Evolutionary conservation across 805 yeast species (phyloP), one percentile per base, ranked within the genome.

Genomic region (Zygosaccharomyces siamensis): DNA sequence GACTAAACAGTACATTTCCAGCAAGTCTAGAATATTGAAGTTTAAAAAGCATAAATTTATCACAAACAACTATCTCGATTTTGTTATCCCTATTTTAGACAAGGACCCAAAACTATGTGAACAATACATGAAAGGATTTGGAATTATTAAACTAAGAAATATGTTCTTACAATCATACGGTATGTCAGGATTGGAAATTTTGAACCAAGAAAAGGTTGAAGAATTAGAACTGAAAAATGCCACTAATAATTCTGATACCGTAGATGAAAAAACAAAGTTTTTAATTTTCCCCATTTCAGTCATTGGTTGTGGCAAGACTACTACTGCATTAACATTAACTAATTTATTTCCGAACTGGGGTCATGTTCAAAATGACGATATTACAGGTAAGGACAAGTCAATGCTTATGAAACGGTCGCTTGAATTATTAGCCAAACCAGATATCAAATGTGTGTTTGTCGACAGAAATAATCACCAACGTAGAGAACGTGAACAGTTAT

Each of bases 231-330:
- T 64, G 20, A 52, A 78, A 26, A 77, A 74, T 46, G 56, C 69
- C 0, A 55, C 69, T 1, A 16, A 33, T n/a, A 68, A 72, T 43
- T 58, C 57, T 33, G 54, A 64, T 35, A 71, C 67, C 24, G 63
- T 68, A 4, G 71, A 69, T 32, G 66, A 64, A 40, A 48, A 66
- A 1, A 70, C 73, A 3, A 83, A 82, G 55, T 84, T 79, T 61
- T 76, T 87, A 0, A 59, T 93, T 2, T 78, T 89, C 1, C 92
- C 98, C 0, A 80, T 90, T 3, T 89, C 97, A 0, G 89, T 96
- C 0, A 78, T 92, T 45, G 98, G 98, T 0, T 88, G 97, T 66
- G 99, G 99, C 6, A 93, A 93, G 62, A 89, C 97, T 0, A 89
- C 97, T 0, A 78, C 86, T 0, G 79, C 86, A 5, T 62, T 79